Evolutionary conservation across 495 filamentous ascomycete genomes (phyloP).

Genomic region (Penicillium malachiteum): DNA sequence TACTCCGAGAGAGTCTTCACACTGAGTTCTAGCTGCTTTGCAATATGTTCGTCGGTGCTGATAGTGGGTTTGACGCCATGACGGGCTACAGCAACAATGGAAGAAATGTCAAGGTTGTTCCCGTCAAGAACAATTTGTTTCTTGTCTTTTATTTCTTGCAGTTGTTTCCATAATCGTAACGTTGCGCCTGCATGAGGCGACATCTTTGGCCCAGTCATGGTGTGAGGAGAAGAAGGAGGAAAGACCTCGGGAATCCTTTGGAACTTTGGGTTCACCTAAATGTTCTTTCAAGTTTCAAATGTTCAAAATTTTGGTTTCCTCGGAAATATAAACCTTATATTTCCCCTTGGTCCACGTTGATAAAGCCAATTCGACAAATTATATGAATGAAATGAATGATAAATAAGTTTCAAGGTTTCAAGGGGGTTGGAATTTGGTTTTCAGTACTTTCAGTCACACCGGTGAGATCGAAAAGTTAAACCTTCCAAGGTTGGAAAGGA

Average conservation of each 20-base stretch:
- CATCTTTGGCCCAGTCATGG: constrained; percentile 1
- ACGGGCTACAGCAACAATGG: constrained; percentile 16
- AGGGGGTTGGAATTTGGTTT: too few species aligned
- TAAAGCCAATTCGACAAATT: too few species aligned
- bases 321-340: neutral
- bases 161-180: constrained; percentile 2
- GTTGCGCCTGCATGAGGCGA: constrained; percentile 2
- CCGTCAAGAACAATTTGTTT: constrained; percentile 16
- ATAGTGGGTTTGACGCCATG: constrained; percentile 12
- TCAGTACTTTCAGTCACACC: too few species aligned
- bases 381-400: too few species aligned
- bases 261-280: too few species aligned
- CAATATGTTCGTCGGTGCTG: constrained; percentile 8
- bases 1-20: constrained; percentile 13
- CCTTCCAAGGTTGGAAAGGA: too few species aligned
- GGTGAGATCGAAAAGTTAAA: too few species aligned
- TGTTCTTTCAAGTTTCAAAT: too few species aligned
- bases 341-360: neutral
- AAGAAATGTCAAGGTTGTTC: constrained; percentile 16
- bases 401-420: too few species aligned
- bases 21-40: constrained; percentile 10
- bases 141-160: constrained; percentile 6
- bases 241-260: too few species aligned
- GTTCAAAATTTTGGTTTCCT: neutral
- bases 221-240: neutral